A percentile compares a stretch with the other conserved stretches of the same genome.
Evolutionary conservation across 2,329 filamentous ascomycete species (phyloP).

Genomic region (Pyricularia grisea): DNA sequence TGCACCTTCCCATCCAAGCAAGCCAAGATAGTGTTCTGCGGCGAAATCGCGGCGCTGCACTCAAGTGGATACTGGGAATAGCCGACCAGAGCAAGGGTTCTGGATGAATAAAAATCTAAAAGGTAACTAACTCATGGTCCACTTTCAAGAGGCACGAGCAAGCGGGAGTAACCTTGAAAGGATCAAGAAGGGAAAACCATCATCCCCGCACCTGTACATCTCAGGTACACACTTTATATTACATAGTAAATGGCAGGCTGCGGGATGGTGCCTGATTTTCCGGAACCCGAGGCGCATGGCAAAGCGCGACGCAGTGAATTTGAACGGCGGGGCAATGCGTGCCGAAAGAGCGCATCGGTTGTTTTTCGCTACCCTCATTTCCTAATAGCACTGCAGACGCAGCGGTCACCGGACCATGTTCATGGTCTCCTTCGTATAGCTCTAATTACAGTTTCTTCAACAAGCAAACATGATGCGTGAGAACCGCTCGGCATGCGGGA

Average conservation of each 20-base stretch:
- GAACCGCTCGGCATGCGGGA: not conserved
- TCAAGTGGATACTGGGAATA: not conserved
- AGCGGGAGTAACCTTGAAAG: not conserved
- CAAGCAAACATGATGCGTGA: not conserved
- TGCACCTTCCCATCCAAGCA: not conserved
- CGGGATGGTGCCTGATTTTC: not conserved
- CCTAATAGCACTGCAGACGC: too few species aligned
- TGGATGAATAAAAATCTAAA: not conserved
- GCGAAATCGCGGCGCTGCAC: not conserved
- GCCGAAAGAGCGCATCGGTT: not conserved
- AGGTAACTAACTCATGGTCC: not conserved
- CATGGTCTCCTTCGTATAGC: not conserved
- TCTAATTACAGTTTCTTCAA: not conserved
- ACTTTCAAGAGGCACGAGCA: not conserved
- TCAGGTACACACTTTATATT: not conserved
- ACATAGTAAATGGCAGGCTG: not conserved
- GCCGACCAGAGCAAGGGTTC: not conserved
- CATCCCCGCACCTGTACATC: too few species aligned
- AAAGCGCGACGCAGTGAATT: not conserved
- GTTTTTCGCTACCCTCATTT: not conserved
- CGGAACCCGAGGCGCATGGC: not conserved
- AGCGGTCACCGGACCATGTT: not conserved
- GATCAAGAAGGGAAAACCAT: not conserved
- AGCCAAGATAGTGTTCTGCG: not conserved
- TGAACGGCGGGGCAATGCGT: not conserved